Conservation (phyloP, 2,329 filamentous ascomycete species). For the Incumbomyces lentus region DNA sequence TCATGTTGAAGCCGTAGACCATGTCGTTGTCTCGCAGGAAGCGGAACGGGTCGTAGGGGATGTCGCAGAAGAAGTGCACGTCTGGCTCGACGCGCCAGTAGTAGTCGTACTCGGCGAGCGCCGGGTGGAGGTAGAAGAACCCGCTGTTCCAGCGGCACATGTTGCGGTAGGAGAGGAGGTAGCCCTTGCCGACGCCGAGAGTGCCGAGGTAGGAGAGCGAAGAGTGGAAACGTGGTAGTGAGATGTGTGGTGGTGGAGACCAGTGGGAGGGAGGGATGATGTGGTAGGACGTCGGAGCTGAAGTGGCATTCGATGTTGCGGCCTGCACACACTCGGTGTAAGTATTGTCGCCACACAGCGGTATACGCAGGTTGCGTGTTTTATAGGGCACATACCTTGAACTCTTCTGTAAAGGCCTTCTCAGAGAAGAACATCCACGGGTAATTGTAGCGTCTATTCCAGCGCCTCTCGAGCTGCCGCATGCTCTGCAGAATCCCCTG, state of each 20-base stretch:
- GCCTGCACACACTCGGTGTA: constrained; percentile 11
- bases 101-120: constrained; percentile 42
- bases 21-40: constrained; percentile 27
- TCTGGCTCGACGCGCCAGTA: constrained; percentile 54
- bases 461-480: constrained; percentile 25
- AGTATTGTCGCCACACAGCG: background rate
- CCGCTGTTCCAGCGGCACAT: constrained; percentile 33
- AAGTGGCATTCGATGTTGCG: constrained; percentile 24
- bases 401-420: constrained; percentile 25
- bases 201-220: constrained; percentile 26
- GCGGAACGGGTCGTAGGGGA: constrained; percentile 30
- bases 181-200: constrained; percentile 27
- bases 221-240: constrained; percentile 24
- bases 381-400: constrained; percentile 20
- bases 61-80: constrained; percentile 45
- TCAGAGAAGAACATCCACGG: constrained; percentile 31
- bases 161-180: constrained; percentile 28
- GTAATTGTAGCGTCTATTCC: constrained; percentile 27
- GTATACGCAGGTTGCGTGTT: background rate
- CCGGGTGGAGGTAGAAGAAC: constrained; percentile 32
- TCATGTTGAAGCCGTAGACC: constrained; percentile 43
- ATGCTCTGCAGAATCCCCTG: constrained; percentile 27
- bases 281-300: constrained; percentile 24
- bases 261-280: constrained; percentile 25
- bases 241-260: constrained; percentile 24